Evolutionary conservation across 495 filamentous ascomycete species (phyloP).

Genomic region (Penicillium turbatum): DNA sequence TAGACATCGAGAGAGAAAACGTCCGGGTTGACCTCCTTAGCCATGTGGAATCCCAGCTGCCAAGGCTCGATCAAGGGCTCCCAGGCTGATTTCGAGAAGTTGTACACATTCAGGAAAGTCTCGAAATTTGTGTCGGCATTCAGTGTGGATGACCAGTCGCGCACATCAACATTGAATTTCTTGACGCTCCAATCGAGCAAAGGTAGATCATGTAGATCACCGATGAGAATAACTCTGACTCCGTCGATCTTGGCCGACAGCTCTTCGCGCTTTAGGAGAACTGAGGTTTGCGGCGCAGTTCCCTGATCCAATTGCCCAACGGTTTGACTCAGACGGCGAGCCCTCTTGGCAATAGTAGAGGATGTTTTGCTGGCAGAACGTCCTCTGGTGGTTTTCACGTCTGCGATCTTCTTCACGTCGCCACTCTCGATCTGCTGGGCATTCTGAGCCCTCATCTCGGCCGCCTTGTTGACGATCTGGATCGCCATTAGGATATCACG

Average conservation of each 20-base stretch:
- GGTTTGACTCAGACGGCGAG: conserved; percentile 38
- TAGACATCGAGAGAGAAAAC: conserved; percentile 76
- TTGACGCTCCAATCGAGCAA: conserved; percentile 93
- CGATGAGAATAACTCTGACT: conserved; percentile 89
- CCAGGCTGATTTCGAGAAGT: conserved; percentile 98
- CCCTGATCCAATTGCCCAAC: conserved; percentile 23
- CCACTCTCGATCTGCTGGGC: conserved; percentile 43
- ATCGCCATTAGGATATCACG: conserved; percentile 91
- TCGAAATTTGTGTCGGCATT: conserved; percentile 85
- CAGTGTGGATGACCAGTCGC: conserved; percentile 86
- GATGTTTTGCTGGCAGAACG: conserved; percentile 60
- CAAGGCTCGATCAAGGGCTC: conserved; percentile 95
- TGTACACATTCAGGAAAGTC: conserved; percentile 93
- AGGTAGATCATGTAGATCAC: conserved; percentile 90
- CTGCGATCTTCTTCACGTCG: conserved; percentile 60
- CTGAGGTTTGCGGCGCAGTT: conserved; percentile 38
- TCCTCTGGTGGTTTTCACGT: conserved; percentile 53
- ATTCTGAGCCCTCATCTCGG: conserved; percentile 66
- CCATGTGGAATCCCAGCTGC: conserved; percentile 87
- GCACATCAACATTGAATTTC: conserved; percentile 74
- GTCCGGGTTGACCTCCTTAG: conserved; percentile 70
- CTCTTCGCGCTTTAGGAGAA: conserved; percentile 72
- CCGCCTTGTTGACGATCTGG: conserved; percentile 89
- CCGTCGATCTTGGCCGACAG: conserved; percentile 79
- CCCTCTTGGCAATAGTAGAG: conserved; percentile 53